phyloP scores from a whole-genome alignment of 768 basidiomycete species.

The Amanita muscaria region DNA sequence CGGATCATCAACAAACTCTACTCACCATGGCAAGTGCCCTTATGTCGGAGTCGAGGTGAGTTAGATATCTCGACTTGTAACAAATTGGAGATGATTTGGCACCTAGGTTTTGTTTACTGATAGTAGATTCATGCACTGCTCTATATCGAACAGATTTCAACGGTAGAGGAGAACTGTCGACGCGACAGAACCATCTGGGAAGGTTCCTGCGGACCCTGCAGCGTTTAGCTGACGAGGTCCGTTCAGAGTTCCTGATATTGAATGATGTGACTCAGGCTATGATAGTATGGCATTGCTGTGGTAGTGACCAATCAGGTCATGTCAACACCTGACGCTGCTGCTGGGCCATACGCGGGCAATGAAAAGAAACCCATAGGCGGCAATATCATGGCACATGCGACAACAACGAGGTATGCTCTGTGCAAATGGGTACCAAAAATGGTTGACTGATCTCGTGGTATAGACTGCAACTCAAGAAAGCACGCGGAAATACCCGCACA shows the following conservation, averaged over 20 bases:
- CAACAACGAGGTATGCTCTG: conserved; percentile 74
- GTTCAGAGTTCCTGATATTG: neutral
- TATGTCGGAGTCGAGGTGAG: conserved; percentile 96
- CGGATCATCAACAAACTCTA: conserved; percentile 90
- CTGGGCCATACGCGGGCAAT: conserved; percentile 79
- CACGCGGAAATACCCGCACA: conserved; percentile 81
- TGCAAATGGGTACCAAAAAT: neutral
- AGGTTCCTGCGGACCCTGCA: conserved; percentile 92
- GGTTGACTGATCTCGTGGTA: conserved; percentile 9
- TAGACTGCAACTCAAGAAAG: conserved; percentile 90
- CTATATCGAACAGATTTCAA: conserved; percentile 94
- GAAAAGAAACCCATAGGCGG: conserved; percentile 99
- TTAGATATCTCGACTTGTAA: neutral
- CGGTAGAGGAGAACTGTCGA: conserved; percentile 91
- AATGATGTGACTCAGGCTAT: neutral
- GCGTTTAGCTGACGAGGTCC: conserved; percentile 91
- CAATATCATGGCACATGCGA: conserved; percentile 98
- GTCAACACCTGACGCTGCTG: conserved; percentile 94
- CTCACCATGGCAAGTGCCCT: conserved; percentile 92
- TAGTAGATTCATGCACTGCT: conserved; percentile 95
- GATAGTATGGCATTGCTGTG: conserved; percentile 93
- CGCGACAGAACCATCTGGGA: conserved; percentile 90
- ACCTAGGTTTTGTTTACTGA: conserved; percentile 84
- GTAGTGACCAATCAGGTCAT: conserved; percentile 98
- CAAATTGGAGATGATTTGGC: conserved; percentile 5